phyloP scores from a whole-genome alignment of 176 grass and related monocot genomes.

The Zoysia japonica region DNA sequence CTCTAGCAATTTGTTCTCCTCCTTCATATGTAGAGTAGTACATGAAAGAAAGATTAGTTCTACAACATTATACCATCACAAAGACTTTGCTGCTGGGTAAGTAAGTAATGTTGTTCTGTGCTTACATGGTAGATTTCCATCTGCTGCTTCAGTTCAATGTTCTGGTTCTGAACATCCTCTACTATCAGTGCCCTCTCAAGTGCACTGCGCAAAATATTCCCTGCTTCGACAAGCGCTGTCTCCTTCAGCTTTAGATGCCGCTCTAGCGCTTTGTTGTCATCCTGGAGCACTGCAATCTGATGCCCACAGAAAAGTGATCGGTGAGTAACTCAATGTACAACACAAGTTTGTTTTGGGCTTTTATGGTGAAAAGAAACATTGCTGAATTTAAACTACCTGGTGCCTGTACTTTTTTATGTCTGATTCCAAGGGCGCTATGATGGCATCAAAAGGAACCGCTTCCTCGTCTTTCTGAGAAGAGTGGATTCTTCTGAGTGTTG shows the following conservation, averaged over 20 bases:
- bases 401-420: conserved; percentile 73
- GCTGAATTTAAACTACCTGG: conserved; percentile 49
- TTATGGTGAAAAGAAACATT: not conserved
- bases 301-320: not conserved
- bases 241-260: conserved; percentile 79
- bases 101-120: not conserved
- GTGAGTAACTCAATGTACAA: conserved; percentile 3
- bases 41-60: conserved; percentile 24
- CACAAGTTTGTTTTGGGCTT: not conserved
- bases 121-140: conserved; percentile 89
- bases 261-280: conserved; percentile 86
- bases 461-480: conserved; percentile 76
- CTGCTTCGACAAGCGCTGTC: conserved; percentile 76
- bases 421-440: conserved; percentile 80
- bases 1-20: conserved; percentile 85
- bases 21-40: conserved; percentile 33
- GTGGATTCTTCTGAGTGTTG: conserved; percentile 73
- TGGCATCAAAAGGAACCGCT: conserved; percentile 68
- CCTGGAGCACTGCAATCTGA: conserved; percentile 78
- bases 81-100: not conserved
- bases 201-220: conserved; percentile 64
- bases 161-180: conserved; percentile 84
- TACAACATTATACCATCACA: not conserved
- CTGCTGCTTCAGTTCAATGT: conserved; percentile 73
- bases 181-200: conserved; percentile 87